Percentiles rank a stretch among this genome's conserved stretches.
These are phyloP conservation scores for Kwoniella bestiolae DNA, from an alignment of 768 basidiomycete species.

Conservation along the genomic window DNA sequence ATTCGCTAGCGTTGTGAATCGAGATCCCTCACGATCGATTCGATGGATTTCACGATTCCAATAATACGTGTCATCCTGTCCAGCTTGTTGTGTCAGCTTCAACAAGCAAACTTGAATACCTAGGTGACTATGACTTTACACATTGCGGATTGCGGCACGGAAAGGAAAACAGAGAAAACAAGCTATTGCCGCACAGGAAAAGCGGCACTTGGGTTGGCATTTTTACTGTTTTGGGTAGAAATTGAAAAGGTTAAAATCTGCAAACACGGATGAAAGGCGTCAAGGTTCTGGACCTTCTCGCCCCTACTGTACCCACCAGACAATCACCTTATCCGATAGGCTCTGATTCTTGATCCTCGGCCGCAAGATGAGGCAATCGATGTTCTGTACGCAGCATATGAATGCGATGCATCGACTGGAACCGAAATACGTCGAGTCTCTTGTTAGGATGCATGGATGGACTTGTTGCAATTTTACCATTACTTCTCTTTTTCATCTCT, in stretches of 20 bases:
- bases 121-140: background rate
- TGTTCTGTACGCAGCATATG: background rate
- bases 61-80: too few species aligned
- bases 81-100: background rate
- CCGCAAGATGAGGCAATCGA: background rate
- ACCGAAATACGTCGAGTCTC: background rate
- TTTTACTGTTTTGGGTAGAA: background rate
- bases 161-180: conserved; percentile 5
- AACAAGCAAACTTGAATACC: background rate
- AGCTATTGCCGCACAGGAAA: conserved; percentile 12
- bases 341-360: background rate
- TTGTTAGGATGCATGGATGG: too few species aligned
- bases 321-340: background rate
- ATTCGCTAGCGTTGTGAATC: too few species aligned
- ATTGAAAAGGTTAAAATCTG: background rate
- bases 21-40: background rate
- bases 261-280: background rate
- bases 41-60: too few species aligned
- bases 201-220: conserved; percentile 3
- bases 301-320: background rate
- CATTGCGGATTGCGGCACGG: background rate
- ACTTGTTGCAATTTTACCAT: too few species aligned
- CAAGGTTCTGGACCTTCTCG: background rate
- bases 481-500: background rate
- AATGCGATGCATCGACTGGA: too few species aligned